Evolutionary conservation across 768 basidiomycete genomes (phyloP), one percentile per base, ranked within the genome.

Genomic region (Flagelloscypha sp.): DNA sequence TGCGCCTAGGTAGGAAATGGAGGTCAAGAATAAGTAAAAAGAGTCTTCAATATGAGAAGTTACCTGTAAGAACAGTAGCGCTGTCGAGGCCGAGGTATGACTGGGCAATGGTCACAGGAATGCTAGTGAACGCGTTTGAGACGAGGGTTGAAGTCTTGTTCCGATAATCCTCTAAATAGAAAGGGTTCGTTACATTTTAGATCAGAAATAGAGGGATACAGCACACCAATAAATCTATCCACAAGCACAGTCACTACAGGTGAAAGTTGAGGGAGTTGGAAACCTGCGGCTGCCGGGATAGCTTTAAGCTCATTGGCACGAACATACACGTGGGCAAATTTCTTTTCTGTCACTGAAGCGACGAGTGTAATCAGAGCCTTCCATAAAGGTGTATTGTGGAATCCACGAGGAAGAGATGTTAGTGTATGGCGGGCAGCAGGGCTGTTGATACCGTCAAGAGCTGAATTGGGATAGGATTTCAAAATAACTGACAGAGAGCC

Each of bases 81-180:
- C 53, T 41, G 6, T 55, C 39, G 40, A 75, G 54, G 16, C 77
- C 76, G 27, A 84, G 62, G 49, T 82, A 84, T 18, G 43, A 54
- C 44, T 74, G 66, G 9, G 74, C 76, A 3, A 77, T 60, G 2
- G 65, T 37, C 8, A 76, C 41, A 9, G 74, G 68, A 16, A 86
- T 56, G 2, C 77, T 74, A 3, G 71, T 67, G 54, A 82, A 84
- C n/a, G 78, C 79, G 46, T 65, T 72, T 7, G 74, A 68, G 15
- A 84, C 46, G 7, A 84, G 60, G 1, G 47, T 46, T 42, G 79
- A 66, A 0, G 76, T 77, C 40, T 74, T 65, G 37, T 49, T 48
- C 28, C 79, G 74, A 56, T 84, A 84, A 7, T 62, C 50, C 3
- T 72, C 83, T 85, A 40, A 25, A 12, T 32, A 20, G 19, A 35